Evolutionary conservation across 2,329 filamentous ascomycete genomes (phyloP).

Genomic region (Trichoderma simmonsii): DNA sequence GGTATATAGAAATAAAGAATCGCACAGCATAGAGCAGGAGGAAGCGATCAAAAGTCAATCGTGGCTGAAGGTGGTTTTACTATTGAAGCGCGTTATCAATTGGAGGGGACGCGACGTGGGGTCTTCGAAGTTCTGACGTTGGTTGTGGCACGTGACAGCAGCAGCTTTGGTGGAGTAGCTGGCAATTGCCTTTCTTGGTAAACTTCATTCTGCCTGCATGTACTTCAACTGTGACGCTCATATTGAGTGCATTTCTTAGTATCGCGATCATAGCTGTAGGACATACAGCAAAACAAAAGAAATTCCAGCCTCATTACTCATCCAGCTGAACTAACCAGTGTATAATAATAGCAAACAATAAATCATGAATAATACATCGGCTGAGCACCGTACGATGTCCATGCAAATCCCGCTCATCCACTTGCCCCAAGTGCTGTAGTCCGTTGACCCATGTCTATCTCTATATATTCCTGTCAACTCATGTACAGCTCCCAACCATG

Average conservation of each 20-base stretch:
- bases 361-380: not conserved
- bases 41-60: not conserved
- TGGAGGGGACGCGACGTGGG: constrained; percentile 20
- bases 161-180: not conserved
- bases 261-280: not conserved
- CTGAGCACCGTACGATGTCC: constrained; percentile 1
- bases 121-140: not conserved
- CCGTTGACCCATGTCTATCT: not conserved
- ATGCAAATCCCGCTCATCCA: not conserved
- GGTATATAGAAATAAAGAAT: not conserved
- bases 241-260: not conserved
- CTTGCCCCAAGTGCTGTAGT: not conserved
- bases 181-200: not conserved
- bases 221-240: not conserved
- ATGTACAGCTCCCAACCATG: not conserved
- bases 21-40: not conserved
- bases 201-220: not conserved
- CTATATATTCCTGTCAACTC: not conserved
- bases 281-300: not conserved
- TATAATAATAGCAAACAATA: not conserved
- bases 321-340: not conserved
- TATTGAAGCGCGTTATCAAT: not conserved
- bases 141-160: not conserved
- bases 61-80: not conserved
- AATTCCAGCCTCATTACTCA: not conserved